Evolutionary conservation across 768 basidiomycete genomes (phyloP).

Genomic region (Tulasnella sp.): DNA sequence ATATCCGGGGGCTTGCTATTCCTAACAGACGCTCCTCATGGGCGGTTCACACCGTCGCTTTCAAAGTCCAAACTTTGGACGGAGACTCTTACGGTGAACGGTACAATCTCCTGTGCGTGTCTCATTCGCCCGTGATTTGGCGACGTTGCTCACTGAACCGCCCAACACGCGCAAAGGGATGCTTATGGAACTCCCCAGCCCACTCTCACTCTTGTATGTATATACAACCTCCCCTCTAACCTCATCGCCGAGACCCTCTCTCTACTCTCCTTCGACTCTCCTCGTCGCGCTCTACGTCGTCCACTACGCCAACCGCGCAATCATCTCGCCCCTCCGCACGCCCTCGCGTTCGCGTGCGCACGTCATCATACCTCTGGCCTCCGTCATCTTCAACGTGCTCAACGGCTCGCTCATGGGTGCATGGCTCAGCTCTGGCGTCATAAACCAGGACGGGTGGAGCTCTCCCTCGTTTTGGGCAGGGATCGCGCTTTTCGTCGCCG

Average conservation of each 20-base stretch:
- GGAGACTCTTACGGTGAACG: neutral
- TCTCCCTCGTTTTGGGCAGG: conserved; percentile 44
- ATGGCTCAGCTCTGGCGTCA: conserved; percentile 49
- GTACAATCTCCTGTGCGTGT: too few relatives aligned
- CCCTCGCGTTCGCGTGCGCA: conserved; percentile 69
- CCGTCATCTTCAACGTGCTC: conserved; percentile 50
- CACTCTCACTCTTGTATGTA: neutral
- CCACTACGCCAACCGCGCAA: conserved; percentile 76
- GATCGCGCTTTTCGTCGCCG: conserved; percentile 51
- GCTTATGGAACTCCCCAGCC: conserved; percentile 10
- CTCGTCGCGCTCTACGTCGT: conserved; percentile 47
- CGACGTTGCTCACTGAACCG: too few relatives aligned
- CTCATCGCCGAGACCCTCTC: neutral
- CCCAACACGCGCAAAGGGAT: too few relatives aligned
- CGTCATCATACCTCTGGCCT: conserved; percentile 45
- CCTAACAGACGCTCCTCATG: neutral
- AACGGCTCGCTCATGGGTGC: conserved; percentile 63
- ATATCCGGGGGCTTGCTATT: neutral
- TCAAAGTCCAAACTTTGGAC: neutral
- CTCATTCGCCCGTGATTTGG: too few relatives aligned
- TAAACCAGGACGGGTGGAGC: conserved; percentile 25
- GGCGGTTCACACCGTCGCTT: neutral
- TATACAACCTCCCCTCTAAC: neutral
- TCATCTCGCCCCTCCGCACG: conserved; percentile 67
- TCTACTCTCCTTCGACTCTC: conserved; percentile 32